Evolutionary conservation across 495 filamentous ascomycete species (phyloP).

Genomic region (Tuber calosporum): DNA sequence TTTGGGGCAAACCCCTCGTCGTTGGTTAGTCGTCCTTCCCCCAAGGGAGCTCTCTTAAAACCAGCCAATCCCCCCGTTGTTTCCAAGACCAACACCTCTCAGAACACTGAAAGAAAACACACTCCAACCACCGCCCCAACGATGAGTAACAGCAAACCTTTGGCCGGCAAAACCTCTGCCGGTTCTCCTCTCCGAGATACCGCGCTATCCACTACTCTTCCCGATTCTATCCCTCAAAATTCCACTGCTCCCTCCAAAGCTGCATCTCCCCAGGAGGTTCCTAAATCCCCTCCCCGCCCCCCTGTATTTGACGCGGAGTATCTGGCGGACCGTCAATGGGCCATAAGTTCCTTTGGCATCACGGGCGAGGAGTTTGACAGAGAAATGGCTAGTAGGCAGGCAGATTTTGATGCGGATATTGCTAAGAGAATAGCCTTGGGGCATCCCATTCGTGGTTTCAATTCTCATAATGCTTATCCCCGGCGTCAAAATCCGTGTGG

Average conservation of each 20-base stretch:
- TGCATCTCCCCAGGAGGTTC: not conserved
- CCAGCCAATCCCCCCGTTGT: not conserved
- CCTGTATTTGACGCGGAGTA: not conserved
- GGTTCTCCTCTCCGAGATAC: not conserved
- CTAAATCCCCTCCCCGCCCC: not conserved
- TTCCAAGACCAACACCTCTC: not conserved
- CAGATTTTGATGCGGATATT: not conserved
- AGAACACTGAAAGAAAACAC: not conserved
- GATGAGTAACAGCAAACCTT: not conserved
- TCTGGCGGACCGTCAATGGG: not conserved
- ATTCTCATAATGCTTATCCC: too few species aligned
- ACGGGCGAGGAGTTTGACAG: not conserved
- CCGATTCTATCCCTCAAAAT: not conserved
- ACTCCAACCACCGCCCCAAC: not conserved
- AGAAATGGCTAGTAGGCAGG: not conserved
- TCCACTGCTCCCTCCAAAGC: not conserved
- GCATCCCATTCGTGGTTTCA: not conserved
- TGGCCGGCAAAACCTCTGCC: not conserved
- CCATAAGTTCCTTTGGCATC: not conserved
- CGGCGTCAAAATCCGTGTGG: not conserved
- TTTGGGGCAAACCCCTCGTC: not conserved
- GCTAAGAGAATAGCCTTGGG: not conserved
- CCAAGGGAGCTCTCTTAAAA: not conserved
- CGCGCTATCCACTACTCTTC: not conserved
- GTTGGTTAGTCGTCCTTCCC: not conserved